A percentile compares a stretch with the other conserved stretches of the same genome.
Conservation (phyloP, 2,329 filamentous ascomycete genomes). For the Cladosporium oxysporum region DNA sequence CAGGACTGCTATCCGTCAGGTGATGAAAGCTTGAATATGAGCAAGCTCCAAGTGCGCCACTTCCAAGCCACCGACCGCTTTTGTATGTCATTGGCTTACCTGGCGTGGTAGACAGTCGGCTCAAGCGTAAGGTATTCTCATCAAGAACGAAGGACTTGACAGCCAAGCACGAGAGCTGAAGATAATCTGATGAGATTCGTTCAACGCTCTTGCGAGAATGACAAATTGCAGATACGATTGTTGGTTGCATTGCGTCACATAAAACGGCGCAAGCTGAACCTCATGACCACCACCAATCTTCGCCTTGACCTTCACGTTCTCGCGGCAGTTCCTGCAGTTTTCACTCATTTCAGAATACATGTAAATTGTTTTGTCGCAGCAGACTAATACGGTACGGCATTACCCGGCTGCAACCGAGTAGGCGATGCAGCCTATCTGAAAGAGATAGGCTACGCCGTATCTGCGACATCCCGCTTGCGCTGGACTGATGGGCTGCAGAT, state of each 20-base stretch:
- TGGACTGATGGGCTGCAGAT: not conserved
- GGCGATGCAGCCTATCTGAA: not conserved
- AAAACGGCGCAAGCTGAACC: not conserved
- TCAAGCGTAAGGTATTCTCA: too few relatives aligned
- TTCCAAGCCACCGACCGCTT: not conserved
- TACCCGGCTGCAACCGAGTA: not conserved
- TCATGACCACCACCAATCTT: not conserved
- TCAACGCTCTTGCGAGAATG: not conserved
- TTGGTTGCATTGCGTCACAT: not conserved
- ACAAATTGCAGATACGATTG: not conserved
- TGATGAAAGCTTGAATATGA: not conserved
- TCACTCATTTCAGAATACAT: not conserved
- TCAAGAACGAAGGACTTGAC: not conserved
- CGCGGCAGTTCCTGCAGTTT: not conserved
- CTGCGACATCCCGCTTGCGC: not conserved
- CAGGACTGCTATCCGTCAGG: not conserved
- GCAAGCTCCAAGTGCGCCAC: not conserved
- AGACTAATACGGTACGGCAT: not conserved
- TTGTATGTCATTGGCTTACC: not conserved
- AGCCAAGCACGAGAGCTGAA: not conserved
- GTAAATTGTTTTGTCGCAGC: not conserved
- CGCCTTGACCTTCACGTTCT: not conserved
- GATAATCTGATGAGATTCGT: not conserved
- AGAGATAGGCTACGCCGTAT: constrained; percentile 1
- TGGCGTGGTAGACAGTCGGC: not conserved